Base-by-base conservation (phyloP, 495 filamentous ascomycete genomes). In the Neurospora hispaniola region DNA sequence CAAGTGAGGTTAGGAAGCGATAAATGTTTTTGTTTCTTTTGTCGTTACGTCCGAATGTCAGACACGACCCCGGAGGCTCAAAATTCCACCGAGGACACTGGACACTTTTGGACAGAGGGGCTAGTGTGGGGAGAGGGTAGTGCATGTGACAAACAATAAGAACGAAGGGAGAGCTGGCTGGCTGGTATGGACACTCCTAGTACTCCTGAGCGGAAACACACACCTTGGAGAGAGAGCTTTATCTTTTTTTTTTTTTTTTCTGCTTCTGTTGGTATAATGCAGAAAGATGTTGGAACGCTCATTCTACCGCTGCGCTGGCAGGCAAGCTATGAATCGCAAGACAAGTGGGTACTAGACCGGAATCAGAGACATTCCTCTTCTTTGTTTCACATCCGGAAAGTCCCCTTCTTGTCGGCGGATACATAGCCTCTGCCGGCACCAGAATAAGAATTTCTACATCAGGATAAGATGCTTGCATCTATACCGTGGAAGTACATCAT, bases 1-100 rank as follows among this genome's bases (percentile, higher is more conserved):
- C 94, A 3, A 86, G 84, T 35, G 96, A 98, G 84, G 88, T 97
- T 4, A 95, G 95, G 86, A 93, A 93, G 84, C 88, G 91, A 82
- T 94, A 85, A 82, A 74, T 66, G 23, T 1, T 9, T 62, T 62
- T 62, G 12, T 62, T 35, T 23, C 23, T 54, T 59, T 31, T 27
- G 12, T 62, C 14, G 27, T 35, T 62, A 35, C 16, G 12, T 31
- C 54, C 23, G 18, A 35, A 23, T 27, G 48, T 14, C 48, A 46
- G 8, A 46, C 18, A 27, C 20, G 46, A 10, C 42, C 14, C 18
- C n/a, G 43, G 43, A 46, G 18, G 43, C 1, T 4, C 18, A n/a
- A 46, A 7, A 8, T 46, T 20, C 18, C 8, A 62, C 2, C 14
- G 54, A 62, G 23, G 12, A 31, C 23, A 18, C 23, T 35, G 27